These are phyloP conservation scores for Mycena citricolor DNA, from an alignment of 1,284 basidiomycete species.

Conservation along the genomic window DNA sequence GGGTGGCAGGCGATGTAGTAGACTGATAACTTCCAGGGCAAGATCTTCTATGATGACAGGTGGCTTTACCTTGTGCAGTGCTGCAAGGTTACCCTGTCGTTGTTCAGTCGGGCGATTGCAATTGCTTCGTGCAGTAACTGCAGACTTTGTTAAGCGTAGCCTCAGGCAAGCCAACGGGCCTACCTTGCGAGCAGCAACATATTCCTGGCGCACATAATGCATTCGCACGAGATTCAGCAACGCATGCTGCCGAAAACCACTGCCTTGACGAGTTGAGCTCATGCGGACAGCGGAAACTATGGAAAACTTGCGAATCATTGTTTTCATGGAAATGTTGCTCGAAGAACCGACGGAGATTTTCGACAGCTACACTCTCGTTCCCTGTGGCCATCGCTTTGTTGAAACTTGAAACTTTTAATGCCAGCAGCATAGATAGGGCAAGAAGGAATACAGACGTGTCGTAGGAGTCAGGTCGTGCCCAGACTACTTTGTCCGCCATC, in stretches of 20 bases:
- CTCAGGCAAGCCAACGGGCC: slow-evolving; percentile 2
- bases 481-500: slow-evolving; percentile 61
- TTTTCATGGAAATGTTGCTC: slow-evolving; percentile 79
- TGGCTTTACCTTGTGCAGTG: slow-evolving; percentile 68
- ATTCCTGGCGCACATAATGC: slow-evolving; percentile 70
- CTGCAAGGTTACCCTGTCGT: slow-evolving; percentile 69
- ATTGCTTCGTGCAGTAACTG: slow-evolving; percentile 76
- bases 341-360: slow-evolving; percentile 73
- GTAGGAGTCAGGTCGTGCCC: slow-evolving; percentile 61
- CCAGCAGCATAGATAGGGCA: no score
- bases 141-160: not conserved
- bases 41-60: slow-evolving; percentile 12
- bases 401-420: no score
- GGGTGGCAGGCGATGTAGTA: slow-evolving; percentile 67
- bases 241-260: slow-evolving; percentile 75
- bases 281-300: not conserved
- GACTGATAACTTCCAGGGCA: slow-evolving; percentile 38
- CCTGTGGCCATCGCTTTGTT: slow-evolving; percentile 54
- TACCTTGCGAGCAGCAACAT: slow-evolving; percentile 66
- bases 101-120: slow-evolving; percentile 65
- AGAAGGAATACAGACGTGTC: slow-evolving; percentile 37
- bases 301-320: slow-evolving; percentile 66
- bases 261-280: slow-evolving; percentile 32
- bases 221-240: slow-evolving; percentile 74
- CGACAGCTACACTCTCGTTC: slow-evolving; percentile 65